Base-by-base conservation (phyloP, 257 asterid genomes). In the Penstemon newberryi region DNA sequence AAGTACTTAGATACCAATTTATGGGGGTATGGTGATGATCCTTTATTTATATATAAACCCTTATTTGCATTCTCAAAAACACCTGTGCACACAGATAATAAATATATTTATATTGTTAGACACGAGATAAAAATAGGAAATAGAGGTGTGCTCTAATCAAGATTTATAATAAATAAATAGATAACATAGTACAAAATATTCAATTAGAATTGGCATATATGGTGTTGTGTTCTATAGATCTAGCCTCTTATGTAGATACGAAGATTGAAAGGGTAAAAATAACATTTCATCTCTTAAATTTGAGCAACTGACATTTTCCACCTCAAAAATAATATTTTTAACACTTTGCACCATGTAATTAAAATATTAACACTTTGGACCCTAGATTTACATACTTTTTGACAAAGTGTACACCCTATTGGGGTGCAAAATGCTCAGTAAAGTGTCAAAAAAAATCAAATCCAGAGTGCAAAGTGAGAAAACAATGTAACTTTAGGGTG, bases 61-160 rank as follows among this genome's bases (percentile, higher is more conserved):
- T 51, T 65, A 7, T 56, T 60, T 53, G 55, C 19, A 38, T 60
- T 70, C 19, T 59, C 60, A 39, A 69, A 56, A 59, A 45, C 73
- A 67, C 64, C 13, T 67, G 72, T 57, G 61, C 63, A 19, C 33
- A 5, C 6, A 44, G 55, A 44, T 63, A 45, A 46, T 25, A 56
- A 4, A 19, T 39, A 11, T 38, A 42, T 59, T 59, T 56, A 7
- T 2, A 6, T 25, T 8, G 47, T 12, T 62, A 8, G 40, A n/a
- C 33, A 6, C 41, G 12, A 43, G 41, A 7, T 62, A 7, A 25
- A 18, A 5, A 10, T 59, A 5, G 46, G 9, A 59, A 38, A 39
- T 5, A 4, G 36, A 59, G 11, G 12, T 8, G 7, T 3, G 7
- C 60, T 2, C 60, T 36, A 33, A 56, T 56, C 60, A 56, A 56